Evolutionary conservation across 2,329 filamentous ascomycete species (phyloP), one percentile per base, ranked within the genome.

Genomic region (Epichloe baconii): DNA sequence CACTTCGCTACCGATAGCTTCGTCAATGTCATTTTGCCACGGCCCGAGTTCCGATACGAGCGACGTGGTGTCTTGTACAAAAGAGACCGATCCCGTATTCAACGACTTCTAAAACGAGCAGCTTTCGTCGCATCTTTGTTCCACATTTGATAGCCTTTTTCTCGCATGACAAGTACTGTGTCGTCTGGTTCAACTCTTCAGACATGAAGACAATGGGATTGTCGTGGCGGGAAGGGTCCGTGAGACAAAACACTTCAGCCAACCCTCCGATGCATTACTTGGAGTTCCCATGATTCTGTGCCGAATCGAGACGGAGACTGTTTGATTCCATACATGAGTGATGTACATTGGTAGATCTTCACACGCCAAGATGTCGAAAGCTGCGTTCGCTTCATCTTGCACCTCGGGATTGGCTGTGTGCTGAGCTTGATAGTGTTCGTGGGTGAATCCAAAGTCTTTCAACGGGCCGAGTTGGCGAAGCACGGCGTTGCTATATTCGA

Each of bases 181-280:
- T 88, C 3, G 82, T 85, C 37, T 77, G 74, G 57, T 86, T 77
- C 57, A 87, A 88, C 65, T 86, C 83, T 71, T 87, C 82, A 0
- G 83, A 87, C 15, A 83, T 82, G 65, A 88, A 87, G 2, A 88
- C 78, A 53, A 88, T 85, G 1, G 84, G 85, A 61, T 88, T 87
- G 55, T 87, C 85, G 3, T 74, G 70, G 52, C 83, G 71, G 2
- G 81, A 84, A 5, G 85, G 83, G 64, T 89, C 85, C 1, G 83
- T 86, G 52, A 89, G 64, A 61, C 84, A 88, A 58, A 88, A 88
- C 0, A 86, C 83, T 61, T 88, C 84, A 0, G 83, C 85, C 52
- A 88, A 64, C 0, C 83, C 23, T 26, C 63, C 88, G 82, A 84
- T 35, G 83, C 77, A 48, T 84, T 79, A 5, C 83, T 78, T 35